Base-by-base conservation (phyloP, 306 rosid genomes). In the Pterocarpus macrocarpus region DNA sequence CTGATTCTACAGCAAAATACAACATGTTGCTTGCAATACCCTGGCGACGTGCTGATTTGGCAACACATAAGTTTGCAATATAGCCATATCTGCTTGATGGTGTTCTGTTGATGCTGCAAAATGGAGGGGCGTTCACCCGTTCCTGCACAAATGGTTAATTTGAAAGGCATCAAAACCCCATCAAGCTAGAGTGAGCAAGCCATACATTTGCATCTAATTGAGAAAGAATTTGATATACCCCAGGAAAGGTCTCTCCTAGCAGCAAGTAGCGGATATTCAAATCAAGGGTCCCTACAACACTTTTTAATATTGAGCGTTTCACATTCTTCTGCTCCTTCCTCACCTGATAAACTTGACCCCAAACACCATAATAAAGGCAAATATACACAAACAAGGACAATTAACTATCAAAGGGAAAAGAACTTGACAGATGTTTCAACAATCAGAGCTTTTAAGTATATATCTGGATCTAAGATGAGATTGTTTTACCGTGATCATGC, bases 211-310 rank as follows among this genome's bases (percentile, higher is more conserved):
- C 39, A 62, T 8, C 62, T 79, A 15, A 69, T 43, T 49, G 11
- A 33, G 45, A 71, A 69, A 75, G 39, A 79, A 44, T 12, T 53
- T 57, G 38, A 7, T 17, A 35, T 87, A 93, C 97, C 92, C 97
- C 89, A 11, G 97, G 97, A 87, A 87, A 90, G 47, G 85, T 89
- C 87, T 91, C 97, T 81, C 93, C 94, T 11, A 69, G 87, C 80
- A 83, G 75, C 91, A 89, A 62, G 85, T 86, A 84, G 57, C 84
- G 85, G 64, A 84, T 78, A 88, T 81, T 85, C 90, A 93, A 80
- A 81, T 93, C 98, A 71, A 93, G 93, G 44, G 97, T 93, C 81
- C 93, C 97, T 43, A 91, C 91, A 0, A 90, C 88, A 81, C 93
- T 91, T 81, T 79, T 86, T 49, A 93, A 8, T 64, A 89, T 78